Base-by-base conservation (phyloP, 2,329 filamentous ascomycete genomes). In the Paracoccidioides brasiliensis region DNA sequence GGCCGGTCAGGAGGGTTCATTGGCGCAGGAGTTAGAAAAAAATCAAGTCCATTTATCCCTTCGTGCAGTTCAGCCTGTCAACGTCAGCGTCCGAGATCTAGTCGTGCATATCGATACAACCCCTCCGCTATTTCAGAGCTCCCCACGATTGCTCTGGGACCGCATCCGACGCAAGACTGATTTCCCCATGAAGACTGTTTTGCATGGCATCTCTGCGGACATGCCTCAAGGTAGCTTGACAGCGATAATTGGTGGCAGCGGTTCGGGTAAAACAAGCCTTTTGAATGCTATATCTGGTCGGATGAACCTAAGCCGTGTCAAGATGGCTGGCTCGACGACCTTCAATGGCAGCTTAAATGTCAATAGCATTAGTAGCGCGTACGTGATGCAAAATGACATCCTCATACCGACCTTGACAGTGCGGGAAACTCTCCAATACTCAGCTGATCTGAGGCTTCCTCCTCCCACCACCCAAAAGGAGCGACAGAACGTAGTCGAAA, bases 181-280 rank as follows among this genome's bases (percentile, higher is more conserved):
- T 10, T 53, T 55, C 14, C 57, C 62, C 5, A 57, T 67, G 52
- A 78, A 77, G 61, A 68, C 66, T 5, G 79, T 90, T 9, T 71
- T 90, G 8, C 73, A 82, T 53, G 78, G 79, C 35, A 79, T 89
- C 48, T 79, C 78, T 59, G 84, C 84, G 2, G 77, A 80, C 30
- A 78, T 89, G 65, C 74, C 76, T 3, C 77, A 80, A 6, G 84
- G 86, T 3, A 84, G 81, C 3, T 69, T 90, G 43, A 88, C 85
- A 0, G 86, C 86, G 7, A 88, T 90, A 54, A 82, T 90, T 56
- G 86, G 86, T 8, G 84, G 85, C 3, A 85, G 82, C 63, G 85
- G 86, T 22, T 85, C 81, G 1, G 85, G 85, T 0, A 89, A 89
- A 71, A 86, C 83, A 3, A 85, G 82, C 0, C 70, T 86, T 56